These are phyloP conservation scores for Naematelia encephala DNA, from an alignment of 768 basidiomycete species.

Conservation along the genomic window DNA sequence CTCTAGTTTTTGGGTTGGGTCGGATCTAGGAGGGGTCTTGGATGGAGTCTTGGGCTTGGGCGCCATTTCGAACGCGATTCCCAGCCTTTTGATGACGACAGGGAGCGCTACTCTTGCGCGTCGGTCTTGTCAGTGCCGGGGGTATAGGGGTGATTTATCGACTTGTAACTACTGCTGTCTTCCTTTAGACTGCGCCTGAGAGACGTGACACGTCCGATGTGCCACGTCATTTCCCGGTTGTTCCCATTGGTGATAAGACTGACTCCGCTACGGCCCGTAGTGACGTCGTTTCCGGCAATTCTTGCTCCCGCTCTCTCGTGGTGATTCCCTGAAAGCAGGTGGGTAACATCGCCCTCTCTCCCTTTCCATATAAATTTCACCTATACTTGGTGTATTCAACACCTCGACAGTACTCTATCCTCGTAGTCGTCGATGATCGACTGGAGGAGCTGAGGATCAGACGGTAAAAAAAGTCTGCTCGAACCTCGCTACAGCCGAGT, in stretches of 20 bases:
- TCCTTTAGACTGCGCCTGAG: background rate
- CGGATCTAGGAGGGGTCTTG: conserved; percentile 10
- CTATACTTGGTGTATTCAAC: background rate
- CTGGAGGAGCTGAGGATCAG: too few relatives aligned
- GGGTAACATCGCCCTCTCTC: too few relatives aligned
- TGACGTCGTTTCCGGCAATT: background rate
- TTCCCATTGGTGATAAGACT: background rate
- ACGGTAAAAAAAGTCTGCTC: too few relatives aligned
- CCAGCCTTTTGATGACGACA: background rate
- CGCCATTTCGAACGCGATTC: conserved; percentile 6
- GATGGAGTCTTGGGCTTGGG: conserved; percentile 14
- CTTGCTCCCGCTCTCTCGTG: background rate
- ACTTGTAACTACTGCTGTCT: background rate
- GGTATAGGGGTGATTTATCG: too few relatives aligned
- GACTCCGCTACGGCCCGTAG: background rate
- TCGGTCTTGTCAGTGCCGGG: background rate
- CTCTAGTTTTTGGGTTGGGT: conserved; percentile 11
- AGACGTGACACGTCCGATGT: background rate
- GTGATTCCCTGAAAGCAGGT: conserved; percentile 1
- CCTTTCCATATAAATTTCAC: background rate
- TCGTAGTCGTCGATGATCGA: too few relatives aligned
- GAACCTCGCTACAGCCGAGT: too few relatives aligned
- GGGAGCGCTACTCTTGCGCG: background rate
- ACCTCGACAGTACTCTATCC: background rate
- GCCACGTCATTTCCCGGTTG: background rate